Conservation (phyloP, 345 rosid genomes). For the Ceriops decandra region DNA sequence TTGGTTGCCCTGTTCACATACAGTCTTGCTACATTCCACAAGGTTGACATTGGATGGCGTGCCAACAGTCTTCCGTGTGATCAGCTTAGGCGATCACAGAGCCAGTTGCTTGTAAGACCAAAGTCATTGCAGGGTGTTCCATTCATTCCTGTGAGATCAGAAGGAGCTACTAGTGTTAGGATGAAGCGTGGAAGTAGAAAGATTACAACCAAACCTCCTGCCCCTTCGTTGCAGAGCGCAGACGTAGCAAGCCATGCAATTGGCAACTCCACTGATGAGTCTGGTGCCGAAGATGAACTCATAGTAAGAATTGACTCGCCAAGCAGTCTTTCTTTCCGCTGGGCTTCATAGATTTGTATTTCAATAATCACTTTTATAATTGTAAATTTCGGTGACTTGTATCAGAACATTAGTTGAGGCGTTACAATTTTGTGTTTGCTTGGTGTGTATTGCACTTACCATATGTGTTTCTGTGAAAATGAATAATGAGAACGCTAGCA, state of each 20-base stretch:
- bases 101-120: constrained; percentile 34
- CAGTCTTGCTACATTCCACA: constrained; percentile 6
- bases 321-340: constrained; percentile 56
- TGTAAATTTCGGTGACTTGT: too few species aligned
- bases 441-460: too few species aligned
- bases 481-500: too few species aligned
- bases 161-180: constrained; percentile 40
- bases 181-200: constrained; percentile 30
- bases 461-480: too few species aligned
- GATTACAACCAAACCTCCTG: constrained; percentile 9
- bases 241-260: constrained; percentile 4
- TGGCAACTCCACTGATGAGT: constrained; percentile 58
- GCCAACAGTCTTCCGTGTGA: constrained; percentile 36
- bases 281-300: constrained; percentile 50
- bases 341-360: constrained; percentile 25
- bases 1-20: neutral
- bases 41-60: constrained; percentile 48
- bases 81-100: constrained; percentile 35
- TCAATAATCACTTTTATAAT: too few species aligned
- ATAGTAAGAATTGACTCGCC: constrained; percentile 75
- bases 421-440: too few species aligned
- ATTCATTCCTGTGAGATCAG: constrained; percentile 47
- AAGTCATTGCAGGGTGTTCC: constrained; percentile 16
- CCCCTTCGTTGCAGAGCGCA: constrained; percentile 14
- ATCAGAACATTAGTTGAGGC: too few species aligned